Evolutionary conservation across 768 basidiomycete species (phyloP), one percentile per base, ranked within the genome.

Genomic region (Boletus edulis): DNA sequence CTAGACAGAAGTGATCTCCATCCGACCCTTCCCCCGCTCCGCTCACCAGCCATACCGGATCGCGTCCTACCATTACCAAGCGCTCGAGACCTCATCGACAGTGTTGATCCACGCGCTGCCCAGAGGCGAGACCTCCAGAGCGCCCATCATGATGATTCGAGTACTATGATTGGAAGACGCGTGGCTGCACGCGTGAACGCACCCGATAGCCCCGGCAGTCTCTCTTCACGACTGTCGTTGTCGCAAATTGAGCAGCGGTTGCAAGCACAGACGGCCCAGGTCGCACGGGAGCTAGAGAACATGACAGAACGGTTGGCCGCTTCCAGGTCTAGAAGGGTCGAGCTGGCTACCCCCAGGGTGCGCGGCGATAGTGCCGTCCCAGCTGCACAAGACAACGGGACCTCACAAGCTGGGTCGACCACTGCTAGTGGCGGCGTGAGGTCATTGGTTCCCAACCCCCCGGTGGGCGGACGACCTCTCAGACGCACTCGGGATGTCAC

Each of bases 81-180:
- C 46, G n/a, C 47, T 18, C 57, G 58, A 32, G 53, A 62, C 46
- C 35, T 5, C 8, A 29, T 29, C 9, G 29, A 29, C 29, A 29
- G 29, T 14, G 40, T 46, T 32, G 65, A 71, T 46, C 50, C 57
- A 10, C 64, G 55, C 22, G 35, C 39, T 24, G 10, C 55, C 1
- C 54, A 62, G 46, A 58, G 67, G 22, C 61, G 59, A 47, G 65
- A 71, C 14, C 17, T 56, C 41, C 66, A 58, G 38, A 63, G 51
- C 22, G 22, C 48, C 34, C 53, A 49, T 41, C 57, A 53, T 7
- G 70, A 73, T n/a, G 70, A 72, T 10, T 56, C 72, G 15, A 68
- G 58, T 11, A 72, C 70, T 5, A 66, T 71, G 68, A 72, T 73
- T 17, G 70, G 70, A 35, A 65, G 72, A 27, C 70, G 69, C 38